Evolutionary conservation across 1,139 yeast species (phyloP).

Genomic region (Zygosaccharomyces sapae): DNA sequence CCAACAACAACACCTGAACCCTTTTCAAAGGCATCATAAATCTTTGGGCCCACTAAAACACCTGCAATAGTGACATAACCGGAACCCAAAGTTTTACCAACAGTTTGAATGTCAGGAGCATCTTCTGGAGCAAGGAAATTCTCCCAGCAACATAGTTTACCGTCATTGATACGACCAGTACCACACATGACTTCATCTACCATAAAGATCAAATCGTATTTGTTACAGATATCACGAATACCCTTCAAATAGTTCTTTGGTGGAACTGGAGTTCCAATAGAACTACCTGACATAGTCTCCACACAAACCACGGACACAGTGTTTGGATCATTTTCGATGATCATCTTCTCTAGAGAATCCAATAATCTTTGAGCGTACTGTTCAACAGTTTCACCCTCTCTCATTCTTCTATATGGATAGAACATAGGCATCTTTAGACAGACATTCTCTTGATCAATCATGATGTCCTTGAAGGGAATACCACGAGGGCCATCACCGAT

Average conservation of each 20-base stretch:
- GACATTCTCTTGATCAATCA: conserved; percentile 26
- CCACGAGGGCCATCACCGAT: conserved; percentile 45
- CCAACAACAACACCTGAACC: conserved; percentile 48
- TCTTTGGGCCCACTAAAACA: conserved; percentile 50
- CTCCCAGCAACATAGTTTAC: conserved; percentile 52
- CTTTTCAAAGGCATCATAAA: conserved; percentile 43
- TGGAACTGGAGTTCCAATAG: conserved; percentile 55
- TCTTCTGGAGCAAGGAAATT: conserved; percentile 43
- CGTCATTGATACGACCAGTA: conserved; percentile 48
- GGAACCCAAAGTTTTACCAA: conserved; percentile 62
- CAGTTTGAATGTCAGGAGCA: conserved; percentile 58
- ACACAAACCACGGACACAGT: conserved; percentile 51
- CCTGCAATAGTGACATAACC: conserved; percentile 64
- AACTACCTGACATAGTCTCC: conserved; percentile 57
- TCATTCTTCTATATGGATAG: conserved; percentile 49
- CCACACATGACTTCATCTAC: conserved; percentile 69
- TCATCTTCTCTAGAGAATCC: conserved; percentile 46
- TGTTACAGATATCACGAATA: conserved; percentile 49
- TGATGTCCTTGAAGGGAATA: conserved; percentile 42
- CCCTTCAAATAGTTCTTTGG: conserved; percentile 57
- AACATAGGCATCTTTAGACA: conserved; percentile 38
- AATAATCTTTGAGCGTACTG: conserved; percentile 47
- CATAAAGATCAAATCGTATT: conserved; percentile 54
- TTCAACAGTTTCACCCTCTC: conserved; percentile 46
- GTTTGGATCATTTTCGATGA: conserved; percentile 49